Evolutionary conservation across 139 green algal genomes (phyloP), one percentile per base, ranked within the genome.

Genomic region (Pseudopediastrum boryanum): DNA sequence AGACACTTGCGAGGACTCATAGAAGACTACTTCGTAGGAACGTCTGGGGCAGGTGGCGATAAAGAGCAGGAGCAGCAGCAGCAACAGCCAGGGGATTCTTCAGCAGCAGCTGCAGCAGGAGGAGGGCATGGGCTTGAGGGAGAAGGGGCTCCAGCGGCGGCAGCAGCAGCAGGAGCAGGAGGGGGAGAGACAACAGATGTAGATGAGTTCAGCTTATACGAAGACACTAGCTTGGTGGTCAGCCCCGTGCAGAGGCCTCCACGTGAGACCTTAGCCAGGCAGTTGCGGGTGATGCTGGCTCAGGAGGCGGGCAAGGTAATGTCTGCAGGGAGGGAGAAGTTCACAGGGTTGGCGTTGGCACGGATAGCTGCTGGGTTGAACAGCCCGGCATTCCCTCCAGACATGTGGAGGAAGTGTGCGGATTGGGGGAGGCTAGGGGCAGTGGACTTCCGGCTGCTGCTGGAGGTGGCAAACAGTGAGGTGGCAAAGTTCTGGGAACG

Each of bases 321-420:
- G 9, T 56, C 58, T 0, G 41, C 85, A 59, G 66, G 77, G 21
- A 44, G 54, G 0, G 52, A 19, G 6, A 56, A 46, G 16, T 64
- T 88, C 16, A 87, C 59, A 13, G 62, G 68, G 8, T 51, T 82
- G 12, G 85, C 83, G 1, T 70, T 95, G 1, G 92, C 92, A 2
- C 78, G 91, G 27, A 84, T 95, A 25, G 63, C 95, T 58, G 89
- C 93, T 33, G 93, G 92, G 0, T 63, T 96, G n/a, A 12, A 59
- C 38, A 86, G 84, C 33, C 86, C 92, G 5, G 89, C 87, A 39
- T 91, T 88, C 54, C 91, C 92, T 0, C 56, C 77, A 0, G 72
- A 85, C 16, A 65, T 65, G 16, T 95, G 89, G 88, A 62, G 63
- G 72, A 92, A 91, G 67, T 68, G 71, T 71, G 75, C 75, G 8